These are phyloP conservation scores for Puccinia novopanici DNA, from an alignment of 1,284 basidiomycete species.

Conservation along the genomic window DNA sequence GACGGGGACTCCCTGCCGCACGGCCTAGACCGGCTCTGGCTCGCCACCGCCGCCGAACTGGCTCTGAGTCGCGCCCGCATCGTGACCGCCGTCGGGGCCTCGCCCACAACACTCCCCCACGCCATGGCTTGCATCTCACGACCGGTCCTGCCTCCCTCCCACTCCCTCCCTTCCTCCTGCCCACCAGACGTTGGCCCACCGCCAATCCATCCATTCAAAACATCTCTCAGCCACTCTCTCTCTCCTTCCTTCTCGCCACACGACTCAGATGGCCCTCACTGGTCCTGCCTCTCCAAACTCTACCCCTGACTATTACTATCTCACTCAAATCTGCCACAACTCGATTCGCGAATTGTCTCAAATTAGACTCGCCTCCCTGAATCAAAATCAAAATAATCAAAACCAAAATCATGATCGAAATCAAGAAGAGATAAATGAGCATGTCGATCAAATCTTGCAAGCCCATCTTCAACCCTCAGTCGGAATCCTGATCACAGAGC, in stretches of 20 bases:
- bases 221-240: background rate
- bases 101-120: background rate
- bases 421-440: too few species aligned
- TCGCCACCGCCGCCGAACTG: constrained; percentile 1
- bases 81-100: background rate
- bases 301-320: background rate
- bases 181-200: constrained; percentile 13
- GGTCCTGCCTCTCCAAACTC: constrained; percentile 3
- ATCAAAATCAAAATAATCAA: background rate
- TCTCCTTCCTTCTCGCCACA: background rate
- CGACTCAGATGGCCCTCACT: constrained; percentile 2
- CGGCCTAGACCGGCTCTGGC: background rate
- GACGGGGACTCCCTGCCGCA: background rate
- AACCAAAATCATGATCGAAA: background rate
- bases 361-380: background rate
- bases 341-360: background rate
- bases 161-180: constrained; percentile 4
- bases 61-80: background rate
- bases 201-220: background rate
- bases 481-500: background rate
- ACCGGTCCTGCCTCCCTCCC: background rate
- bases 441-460: constrained; percentile 7
- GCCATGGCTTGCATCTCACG: constrained; percentile 11
- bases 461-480: background rate
- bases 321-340: constrained; percentile 19